phyloP scores from a whole-genome alignment of 2,329 filamentous ascomycete genomes.

The Trichoderma hamatum region DNA sequence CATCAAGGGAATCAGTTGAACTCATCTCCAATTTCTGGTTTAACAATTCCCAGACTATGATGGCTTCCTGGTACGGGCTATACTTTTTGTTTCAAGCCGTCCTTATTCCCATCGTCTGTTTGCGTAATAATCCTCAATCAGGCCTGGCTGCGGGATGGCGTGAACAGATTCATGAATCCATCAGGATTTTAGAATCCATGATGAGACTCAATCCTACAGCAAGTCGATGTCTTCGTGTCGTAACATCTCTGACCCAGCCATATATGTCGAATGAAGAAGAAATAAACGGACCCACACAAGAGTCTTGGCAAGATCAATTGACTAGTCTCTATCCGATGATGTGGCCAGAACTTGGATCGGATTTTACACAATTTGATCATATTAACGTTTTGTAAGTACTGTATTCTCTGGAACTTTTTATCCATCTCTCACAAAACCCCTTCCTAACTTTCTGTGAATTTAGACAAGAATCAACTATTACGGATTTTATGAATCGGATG shows the following conservation, averaged over 20 bases:
- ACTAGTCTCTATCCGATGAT: not conserved
- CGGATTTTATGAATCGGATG: too few species aligned
- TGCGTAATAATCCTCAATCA: not conserved
- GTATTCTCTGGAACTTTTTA: too few species aligned
- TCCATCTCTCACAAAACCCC: too few species aligned
- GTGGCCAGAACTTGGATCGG: slow-evolving; percentile 2
- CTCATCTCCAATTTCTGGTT: slow-evolving; percentile 5
- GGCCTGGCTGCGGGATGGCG: too few species aligned
- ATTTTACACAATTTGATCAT: not conserved
- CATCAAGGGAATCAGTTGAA: not conserved
- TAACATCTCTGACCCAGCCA: not conserved
- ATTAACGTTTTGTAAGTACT: too few species aligned
- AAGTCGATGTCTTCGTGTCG: not conserved
- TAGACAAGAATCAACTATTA: too few species aligned
- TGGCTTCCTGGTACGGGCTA: not conserved
- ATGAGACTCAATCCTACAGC: not conserved
- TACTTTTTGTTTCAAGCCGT: slow-evolving; percentile 9
- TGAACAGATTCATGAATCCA: too few species aligned
- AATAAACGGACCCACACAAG: not conserved
- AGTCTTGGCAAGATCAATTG: slow-evolving; percentile 9
- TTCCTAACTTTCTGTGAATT: too few species aligned
- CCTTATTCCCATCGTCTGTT: slow-evolving; percentile 2
- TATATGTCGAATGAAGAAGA: slow-evolving; percentile 8
- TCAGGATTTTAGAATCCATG: too few species aligned
- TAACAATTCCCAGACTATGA: not conserved